Base-by-base conservation (phyloP, 352 stramenopile genomes). In the Phytophthora hibernalis region DNA sequence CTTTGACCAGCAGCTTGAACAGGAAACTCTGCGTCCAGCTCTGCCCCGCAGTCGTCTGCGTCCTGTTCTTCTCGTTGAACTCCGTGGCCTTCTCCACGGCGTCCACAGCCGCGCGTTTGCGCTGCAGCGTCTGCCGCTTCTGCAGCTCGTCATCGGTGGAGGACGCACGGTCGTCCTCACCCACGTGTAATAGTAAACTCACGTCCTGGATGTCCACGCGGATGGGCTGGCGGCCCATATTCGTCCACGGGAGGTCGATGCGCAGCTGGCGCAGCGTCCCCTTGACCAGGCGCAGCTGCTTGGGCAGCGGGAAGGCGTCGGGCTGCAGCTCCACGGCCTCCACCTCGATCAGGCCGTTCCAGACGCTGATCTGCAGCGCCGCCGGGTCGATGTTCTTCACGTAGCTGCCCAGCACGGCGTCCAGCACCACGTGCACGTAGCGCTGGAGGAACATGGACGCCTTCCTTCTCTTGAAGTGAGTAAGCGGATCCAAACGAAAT, bases 341-440 rank as follows among this genome's bases (percentile, higher is more conserved):
- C 42, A 95, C 76, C 74, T 93, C 83, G 62, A 95, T 89, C 77
- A 92, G 85, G 44, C 87, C 87, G 56, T 89, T 93, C 87, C 87
- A 95, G 11, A 95, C 80, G 68, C 82, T 91, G 75, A 95, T 92
- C 73, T 91, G 83, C 38, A 95, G 73, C 49, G 85, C 77, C 53
- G 90, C 82, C n/a, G 87, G 83, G 65, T 95, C 87, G 61, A 93
- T 91, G 76, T 95, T 91, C 76, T 93, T 93, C 15, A 95, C 83
- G 62, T 95, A 95, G 61, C 72, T 87, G 37, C 87, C 87, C 48
- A 95, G 81, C 54, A 95, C 80, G 12, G 85, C 85, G 54, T 95
- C 85, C 69, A 95, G 77, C 64, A 93, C 80, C 48, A 91, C 78
- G 70, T 92, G 85, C 68, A 90, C 82, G 66, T 95, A 95, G 61